Evolutionary conservation across 768 basidiomycete genomes (phyloP).

Genomic region (Boletus rubropictus): DNA sequence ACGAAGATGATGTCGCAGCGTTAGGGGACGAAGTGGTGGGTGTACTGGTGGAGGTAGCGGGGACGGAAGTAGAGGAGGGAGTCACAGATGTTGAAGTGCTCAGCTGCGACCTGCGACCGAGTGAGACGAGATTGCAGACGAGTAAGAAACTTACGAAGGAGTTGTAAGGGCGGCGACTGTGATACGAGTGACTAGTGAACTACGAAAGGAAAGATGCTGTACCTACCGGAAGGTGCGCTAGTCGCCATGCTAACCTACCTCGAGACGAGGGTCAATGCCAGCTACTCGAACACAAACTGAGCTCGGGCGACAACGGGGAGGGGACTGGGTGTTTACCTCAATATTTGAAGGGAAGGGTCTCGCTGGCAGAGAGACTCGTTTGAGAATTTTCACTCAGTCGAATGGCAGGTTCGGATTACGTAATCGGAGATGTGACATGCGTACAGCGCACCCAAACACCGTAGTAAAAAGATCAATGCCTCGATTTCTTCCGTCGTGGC

Average conservation of each 20-base stretch:
- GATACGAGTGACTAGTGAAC: not conserved
- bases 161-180: not conserved
- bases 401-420: constrained; percentile 11
- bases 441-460: not conserved
- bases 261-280: not conserved
- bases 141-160: constrained; percentile 5
- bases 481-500: constrained; percentile 12
- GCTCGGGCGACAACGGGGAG: not conserved
- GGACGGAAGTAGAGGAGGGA: not conserved
- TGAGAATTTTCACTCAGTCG: constrained; percentile 18
- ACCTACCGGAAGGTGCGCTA: not conserved
- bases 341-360: not conserved
- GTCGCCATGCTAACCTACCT: constrained; percentile 8
- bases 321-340: not conserved
- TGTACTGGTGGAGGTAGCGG: not conserved
- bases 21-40: constrained; percentile 3
- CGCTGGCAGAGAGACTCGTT: constrained; percentile 4
- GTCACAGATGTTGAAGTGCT: not conserved
- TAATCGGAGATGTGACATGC: constrained; percentile 5
- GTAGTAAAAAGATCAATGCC: constrained; percentile 11
- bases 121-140: not conserved
- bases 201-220: not conserved
- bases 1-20: not conserved
- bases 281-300: not conserved
- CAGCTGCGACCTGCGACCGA: not conserved